Base-by-base conservation (phyloP, 2,329 filamentous ascomycete genomes). In the Alternaria rosae region DNA sequence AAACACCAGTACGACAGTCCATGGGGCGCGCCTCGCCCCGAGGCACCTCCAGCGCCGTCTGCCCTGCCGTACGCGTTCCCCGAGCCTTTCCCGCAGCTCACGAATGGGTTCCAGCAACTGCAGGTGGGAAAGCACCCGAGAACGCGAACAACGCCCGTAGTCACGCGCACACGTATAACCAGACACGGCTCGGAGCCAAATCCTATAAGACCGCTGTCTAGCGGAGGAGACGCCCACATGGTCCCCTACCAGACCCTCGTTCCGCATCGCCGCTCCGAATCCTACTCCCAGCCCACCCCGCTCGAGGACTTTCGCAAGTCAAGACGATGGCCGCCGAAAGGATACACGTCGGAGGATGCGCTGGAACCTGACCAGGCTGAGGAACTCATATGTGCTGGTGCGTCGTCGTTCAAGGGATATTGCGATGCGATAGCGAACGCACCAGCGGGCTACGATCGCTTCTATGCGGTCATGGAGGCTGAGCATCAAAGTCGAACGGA, bases 391-490 rank as follows among this genome's bases (percentile, higher is more conserved):
- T 75, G 74, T 54, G 66, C 74, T 6, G 80, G 79, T 25, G 75
- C 79, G 2, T 79, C 75, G 15, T 78, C 76, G 4, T 82, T 81
- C 70, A 78, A 75, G 67, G 80, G 80, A 50, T 80, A 78, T 54
- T 75, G 62, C 21, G 77, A 81, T 42, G 70, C 71, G 21, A 76
- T 81, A 54, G 71, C 71, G 15, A 76, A 79, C 62, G 75, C 78
- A 35, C 74, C 75, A 6, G 64, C 65, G 47, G 79, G 77, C 21
- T 78, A 81, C 62, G 70, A 76, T 50, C 74, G 75, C 62, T 81
- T 77, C 70, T 81, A 78, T 62, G 78, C 79, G 9, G 76, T 79
- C 57, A 79, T 81, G 74, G 76, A 78, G 15, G 69, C 70, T 10
- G 79, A 80, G 51, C 74, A 79, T 56, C 69, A 72, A 61, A 72